Conservation (phyloP, 352 stramenopile species). For the Phytophthora macrochlamydospora region DNA sequence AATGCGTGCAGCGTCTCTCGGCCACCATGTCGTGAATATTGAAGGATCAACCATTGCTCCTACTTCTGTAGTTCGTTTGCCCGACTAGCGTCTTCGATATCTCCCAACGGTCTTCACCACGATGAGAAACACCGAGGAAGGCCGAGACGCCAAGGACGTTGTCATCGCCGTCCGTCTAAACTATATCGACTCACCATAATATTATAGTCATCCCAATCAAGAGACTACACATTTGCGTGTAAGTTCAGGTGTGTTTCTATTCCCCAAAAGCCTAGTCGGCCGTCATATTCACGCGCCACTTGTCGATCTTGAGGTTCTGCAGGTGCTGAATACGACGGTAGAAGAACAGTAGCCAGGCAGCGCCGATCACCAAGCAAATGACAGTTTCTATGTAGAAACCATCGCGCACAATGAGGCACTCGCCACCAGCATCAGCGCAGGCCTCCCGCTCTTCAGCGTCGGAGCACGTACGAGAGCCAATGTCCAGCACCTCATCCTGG, state of each 20-base stretch:
- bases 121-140: slow-evolving; percentile 1
- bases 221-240: slow-evolving; percentile 11
- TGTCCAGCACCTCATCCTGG: slow-evolving; percentile 74
- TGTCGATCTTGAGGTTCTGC: slow-evolving; percentile 85
- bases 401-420: slow-evolving; percentile 80
- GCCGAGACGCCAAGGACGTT: neutral
- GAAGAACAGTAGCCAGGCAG: slow-evolving; percentile 75
- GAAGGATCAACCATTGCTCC: slow-evolving; percentile 1
- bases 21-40: slow-evolving; percentile 33
- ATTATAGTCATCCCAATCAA: slow-evolving; percentile 19
- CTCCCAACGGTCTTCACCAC: neutral
- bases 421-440: slow-evolving; percentile 60
- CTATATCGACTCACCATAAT: slow-evolving; percentile 33
- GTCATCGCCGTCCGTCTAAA: slow-evolving; percentile 23
- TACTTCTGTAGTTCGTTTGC: neutral
- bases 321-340: slow-evolving; percentile 70
- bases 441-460: slow-evolving; percentile 65
- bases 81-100: neutral
- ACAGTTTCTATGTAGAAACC: slow-evolving; percentile 84
- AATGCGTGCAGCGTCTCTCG: slow-evolving; percentile 37
- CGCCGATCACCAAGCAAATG: slow-evolving; percentile 68
- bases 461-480: slow-evolving; percentile 81
- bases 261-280: slow-evolving; percentile 38
- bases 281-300: slow-evolving; percentile 68
- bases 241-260: slow-evolving; percentile 28